Evolutionary conservation across 495 filamentous ascomycete species (phyloP).

Genomic region (Trichoderma asperelloides): DNA sequence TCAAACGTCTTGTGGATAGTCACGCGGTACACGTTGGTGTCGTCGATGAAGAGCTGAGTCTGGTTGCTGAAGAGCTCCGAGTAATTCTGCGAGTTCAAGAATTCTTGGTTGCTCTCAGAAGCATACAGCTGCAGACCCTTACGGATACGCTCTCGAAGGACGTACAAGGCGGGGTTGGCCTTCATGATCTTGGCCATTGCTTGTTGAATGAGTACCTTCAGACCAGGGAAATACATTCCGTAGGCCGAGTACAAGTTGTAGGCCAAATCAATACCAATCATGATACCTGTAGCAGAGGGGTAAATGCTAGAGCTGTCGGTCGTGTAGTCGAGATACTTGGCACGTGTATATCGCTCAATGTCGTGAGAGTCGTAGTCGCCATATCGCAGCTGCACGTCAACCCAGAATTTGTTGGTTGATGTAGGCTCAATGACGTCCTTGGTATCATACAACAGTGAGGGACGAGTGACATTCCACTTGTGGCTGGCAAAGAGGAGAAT

Average conservation of each 20-base stretch:
- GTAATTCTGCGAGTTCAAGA: conserved; percentile 99
- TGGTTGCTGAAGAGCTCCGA: conserved; percentile 99
- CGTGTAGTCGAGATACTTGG: conserved; percentile 98
- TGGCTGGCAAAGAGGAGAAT: conserved; percentile 96
- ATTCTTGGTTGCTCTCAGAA: conserved; percentile 98
- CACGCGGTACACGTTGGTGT: conserved; percentile 98
- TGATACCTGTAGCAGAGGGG: conserved; percentile 92
- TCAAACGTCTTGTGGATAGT: conserved; percentile 99
- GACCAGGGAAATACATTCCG: conserved; percentile 95
- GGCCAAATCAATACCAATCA: conserved; percentile 96
- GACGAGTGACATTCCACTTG: conserved; percentile 96
- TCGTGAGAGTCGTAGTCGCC: conserved; percentile 99
- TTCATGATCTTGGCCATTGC: conserved; percentile 99
- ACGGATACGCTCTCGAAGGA: conserved; percentile 92
- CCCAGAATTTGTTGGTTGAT: conserved; percentile 98
- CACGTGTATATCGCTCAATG: conserved; percentile 93
- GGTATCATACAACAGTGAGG: conserved; percentile 88
- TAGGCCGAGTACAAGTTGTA: conserved; percentile 98
- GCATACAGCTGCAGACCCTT: conserved; percentile 98
- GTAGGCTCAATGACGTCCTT: conserved; percentile 94
- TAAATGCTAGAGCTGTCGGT: conserved; percentile 99
- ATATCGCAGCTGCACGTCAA: conserved; percentile 96
- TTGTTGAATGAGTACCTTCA: conserved; percentile 94
- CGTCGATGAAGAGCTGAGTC: conserved; percentile 97
- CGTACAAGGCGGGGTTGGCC: conserved; percentile 94